These are phyloP conservation scores for Aspergillus sp. DNA, from an alignment of 2,329 filamentous ascomycete genomes.

Conservation along the genomic window DNA sequence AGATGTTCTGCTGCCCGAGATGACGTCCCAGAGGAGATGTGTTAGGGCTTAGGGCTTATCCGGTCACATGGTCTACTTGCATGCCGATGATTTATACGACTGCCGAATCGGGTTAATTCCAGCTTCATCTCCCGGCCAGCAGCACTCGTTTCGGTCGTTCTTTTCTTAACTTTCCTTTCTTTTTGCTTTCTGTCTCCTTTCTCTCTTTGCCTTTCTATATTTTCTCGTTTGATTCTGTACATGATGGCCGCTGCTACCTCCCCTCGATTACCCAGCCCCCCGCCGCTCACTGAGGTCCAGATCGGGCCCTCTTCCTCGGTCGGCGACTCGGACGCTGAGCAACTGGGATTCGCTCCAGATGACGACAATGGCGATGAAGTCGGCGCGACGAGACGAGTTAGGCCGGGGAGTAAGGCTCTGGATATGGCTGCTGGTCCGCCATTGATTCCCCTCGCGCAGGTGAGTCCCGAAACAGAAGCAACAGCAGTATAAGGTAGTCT, in stretches of 20 bases:
- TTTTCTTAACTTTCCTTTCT: too few species aligned
- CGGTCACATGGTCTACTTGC: constrained; percentile 13
- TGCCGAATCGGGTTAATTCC: constrained; percentile 1
- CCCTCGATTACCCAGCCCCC: constrained; percentile 87
- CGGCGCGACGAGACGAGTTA: constrained; percentile 74
- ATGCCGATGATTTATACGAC: not conserved
- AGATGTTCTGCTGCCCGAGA: constrained; percentile 1
- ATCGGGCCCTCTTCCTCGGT: constrained; percentile 69
- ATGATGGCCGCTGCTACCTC: constrained; percentile 54
- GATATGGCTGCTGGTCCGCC: constrained; percentile 92
- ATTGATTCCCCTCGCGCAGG: constrained; percentile 74
- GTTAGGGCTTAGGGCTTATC: constrained; percentile 29
- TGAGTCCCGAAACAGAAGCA: constrained; percentile 35
- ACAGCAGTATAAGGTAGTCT: constrained; percentile 1
- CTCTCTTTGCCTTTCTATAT: not conserved
- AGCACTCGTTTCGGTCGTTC: not conserved
- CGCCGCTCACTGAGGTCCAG: constrained; percentile 90
- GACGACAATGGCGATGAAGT: constrained; percentile 50
- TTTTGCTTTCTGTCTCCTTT: not conserved
- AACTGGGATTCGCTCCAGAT: constrained; percentile 43
- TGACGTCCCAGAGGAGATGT: constrained; percentile 7
- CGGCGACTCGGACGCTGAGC: constrained; percentile 47
- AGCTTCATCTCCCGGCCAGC: not conserved
- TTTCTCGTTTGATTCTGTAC: not conserved
- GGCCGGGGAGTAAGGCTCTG: constrained; percentile 80